Evolutionary conservation across 345 rosid species (phyloP).

Genomic region (Chamaenerion angustifolium): DNA sequence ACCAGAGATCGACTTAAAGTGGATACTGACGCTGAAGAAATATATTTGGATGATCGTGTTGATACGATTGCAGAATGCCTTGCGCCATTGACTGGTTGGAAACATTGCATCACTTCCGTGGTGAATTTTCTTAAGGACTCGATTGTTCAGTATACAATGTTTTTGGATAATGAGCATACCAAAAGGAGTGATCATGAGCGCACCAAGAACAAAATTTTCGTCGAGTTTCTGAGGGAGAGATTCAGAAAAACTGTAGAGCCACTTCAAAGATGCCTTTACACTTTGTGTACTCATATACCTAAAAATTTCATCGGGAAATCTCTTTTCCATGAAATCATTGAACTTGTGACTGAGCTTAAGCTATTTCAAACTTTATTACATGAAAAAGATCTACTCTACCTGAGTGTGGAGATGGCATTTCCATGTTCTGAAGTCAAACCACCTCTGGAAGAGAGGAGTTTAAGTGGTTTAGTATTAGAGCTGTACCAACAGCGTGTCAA

Average conservation of each 20-base stretch:
- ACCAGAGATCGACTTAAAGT: conserved; percentile 25
- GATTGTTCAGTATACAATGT: conserved; percentile 10
- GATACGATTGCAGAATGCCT: conserved; percentile 16
- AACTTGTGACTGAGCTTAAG: conserved; percentile 14
- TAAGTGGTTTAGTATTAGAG: too few relatives aligned
- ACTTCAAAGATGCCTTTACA: conserved; percentile 13
- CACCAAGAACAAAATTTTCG: conserved; percentile 12
- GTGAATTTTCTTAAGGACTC: conserved; percentile 16
- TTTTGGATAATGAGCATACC: conserved; percentile 13
- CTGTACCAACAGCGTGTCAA: conserved; percentile 7
- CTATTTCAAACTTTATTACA: conserved; percentile 11
- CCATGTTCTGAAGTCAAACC: conserved; percentile 2
- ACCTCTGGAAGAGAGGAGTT: background rate
- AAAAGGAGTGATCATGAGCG: conserved; percentile 2
- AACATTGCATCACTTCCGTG: conserved; percentile 9
- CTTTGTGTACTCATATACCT: conserved; percentile 20
- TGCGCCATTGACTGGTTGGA: conserved; percentile 16
- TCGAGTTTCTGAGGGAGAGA: conserved; percentile 13
- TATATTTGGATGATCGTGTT: conserved; percentile 33
- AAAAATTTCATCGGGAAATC: conserved; percentile 9
- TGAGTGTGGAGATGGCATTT: conserved; percentile 13
- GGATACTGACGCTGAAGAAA: conserved; percentile 14
- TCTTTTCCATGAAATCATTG: conserved; percentile 6
- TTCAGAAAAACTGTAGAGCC: conserved; percentile 3
- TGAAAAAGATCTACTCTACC: conserved; percentile 7